These are phyloP conservation scores for Sextonia rubra DNA, from an alignment of 164 flowering plant genomes.

Conservation along the genomic window DNA sequence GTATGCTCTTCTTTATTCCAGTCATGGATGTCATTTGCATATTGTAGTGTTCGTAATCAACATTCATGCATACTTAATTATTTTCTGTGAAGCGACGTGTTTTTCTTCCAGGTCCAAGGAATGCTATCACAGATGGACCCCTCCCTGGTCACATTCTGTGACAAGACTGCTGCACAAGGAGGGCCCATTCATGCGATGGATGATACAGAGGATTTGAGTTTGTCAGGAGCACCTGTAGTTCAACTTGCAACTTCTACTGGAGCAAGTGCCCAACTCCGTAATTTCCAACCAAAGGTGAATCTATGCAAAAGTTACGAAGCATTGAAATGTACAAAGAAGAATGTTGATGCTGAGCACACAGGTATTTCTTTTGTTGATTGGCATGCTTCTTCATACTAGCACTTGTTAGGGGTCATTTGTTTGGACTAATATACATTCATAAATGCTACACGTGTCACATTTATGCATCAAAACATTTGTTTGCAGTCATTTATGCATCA, in stretches of 20 bases:
- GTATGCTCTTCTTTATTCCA: slow-evolving; percentile 35
- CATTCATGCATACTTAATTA: neutral
- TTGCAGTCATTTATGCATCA: too few relatives aligned
- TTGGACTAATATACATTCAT: too few relatives aligned
- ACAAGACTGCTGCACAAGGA: slow-evolving; percentile 91
- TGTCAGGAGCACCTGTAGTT: slow-evolving; percentile 59
- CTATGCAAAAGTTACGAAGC: slow-evolving; percentile 75
- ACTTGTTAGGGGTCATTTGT: neutral
- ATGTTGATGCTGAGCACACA: slow-evolving; percentile 44
- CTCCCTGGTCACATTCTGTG: slow-evolving; percentile 78
- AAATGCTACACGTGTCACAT: too few relatives aligned
- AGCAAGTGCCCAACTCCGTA: slow-evolving; percentile 90
- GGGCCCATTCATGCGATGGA: slow-evolving; percentile 73
- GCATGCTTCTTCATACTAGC: neutral
- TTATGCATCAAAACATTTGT: too few relatives aligned
- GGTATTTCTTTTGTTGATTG: slow-evolving; percentile 31
- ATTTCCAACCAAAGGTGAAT: slow-evolving; percentile 91
- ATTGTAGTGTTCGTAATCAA: neutral
- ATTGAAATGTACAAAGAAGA: slow-evolving; percentile 65
- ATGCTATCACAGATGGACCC: slow-evolving; percentile 99
- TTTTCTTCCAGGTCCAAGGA: slow-evolving; percentile 70
- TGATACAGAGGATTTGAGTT: slow-evolving; percentile 37
- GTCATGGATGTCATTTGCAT: neutral
- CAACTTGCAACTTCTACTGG: slow-evolving; percentile 66
- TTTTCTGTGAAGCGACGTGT: neutral